A percentile compares a stretch with the other conserved stretches of the same genome.
Evolutionary conservation across 202 grass and related monocot species (phyloP).

Genomic region (Brachypodium distachyon): DNA sequence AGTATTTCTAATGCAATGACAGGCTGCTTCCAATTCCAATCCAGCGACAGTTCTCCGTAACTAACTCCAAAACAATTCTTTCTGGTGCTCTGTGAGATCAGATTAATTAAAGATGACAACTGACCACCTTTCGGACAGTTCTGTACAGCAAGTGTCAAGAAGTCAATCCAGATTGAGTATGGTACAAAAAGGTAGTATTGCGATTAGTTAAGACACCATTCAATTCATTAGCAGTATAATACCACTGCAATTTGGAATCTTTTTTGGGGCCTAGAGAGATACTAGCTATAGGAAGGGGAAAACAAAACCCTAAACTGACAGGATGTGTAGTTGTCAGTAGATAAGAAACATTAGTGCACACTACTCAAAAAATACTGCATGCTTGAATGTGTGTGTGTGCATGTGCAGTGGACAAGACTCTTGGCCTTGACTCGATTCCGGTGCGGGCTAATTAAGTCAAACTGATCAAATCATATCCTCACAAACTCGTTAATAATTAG

Average conservation of each 20-base stretch:
- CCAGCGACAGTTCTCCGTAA: conserved; percentile 35
- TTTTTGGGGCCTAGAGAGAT: not conserved
- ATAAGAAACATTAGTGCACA: conserved; percentile 41
- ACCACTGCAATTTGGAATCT: not conserved
- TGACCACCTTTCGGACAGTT: conserved; percentile 19
- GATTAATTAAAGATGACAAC: conserved; percentile 17
- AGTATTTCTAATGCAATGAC: conserved; percentile 37
- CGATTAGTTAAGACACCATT: conserved; percentile 22
- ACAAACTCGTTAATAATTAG: not conserved
- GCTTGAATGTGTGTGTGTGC: conserved; percentile 8
- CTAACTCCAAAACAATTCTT: conserved; percentile 37
- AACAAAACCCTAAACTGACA: conserved; percentile 19
- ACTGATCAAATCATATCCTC: conserved; percentile 22
- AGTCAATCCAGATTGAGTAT: conserved; percentile 31
- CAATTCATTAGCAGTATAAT: conserved; percentile 18
- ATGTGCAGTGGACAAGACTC: conserved; percentile 29
- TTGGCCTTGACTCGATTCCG: conserved; percentile 30
- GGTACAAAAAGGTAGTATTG: conserved; percentile 12
- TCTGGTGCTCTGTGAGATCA: conserved; percentile 16
- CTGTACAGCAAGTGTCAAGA: conserved; percentile 31
- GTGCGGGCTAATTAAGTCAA: conserved; percentile 38
- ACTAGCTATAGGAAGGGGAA: not conserved
- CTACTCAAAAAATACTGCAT: conserved; percentile 32
- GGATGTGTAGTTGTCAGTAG: conserved; percentile 30
- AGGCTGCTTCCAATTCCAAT: conserved; percentile 34